Evolutionary conservation across 495 filamentous ascomycete species (phyloP).

Genomic region (Penicillium taxi): DNA sequence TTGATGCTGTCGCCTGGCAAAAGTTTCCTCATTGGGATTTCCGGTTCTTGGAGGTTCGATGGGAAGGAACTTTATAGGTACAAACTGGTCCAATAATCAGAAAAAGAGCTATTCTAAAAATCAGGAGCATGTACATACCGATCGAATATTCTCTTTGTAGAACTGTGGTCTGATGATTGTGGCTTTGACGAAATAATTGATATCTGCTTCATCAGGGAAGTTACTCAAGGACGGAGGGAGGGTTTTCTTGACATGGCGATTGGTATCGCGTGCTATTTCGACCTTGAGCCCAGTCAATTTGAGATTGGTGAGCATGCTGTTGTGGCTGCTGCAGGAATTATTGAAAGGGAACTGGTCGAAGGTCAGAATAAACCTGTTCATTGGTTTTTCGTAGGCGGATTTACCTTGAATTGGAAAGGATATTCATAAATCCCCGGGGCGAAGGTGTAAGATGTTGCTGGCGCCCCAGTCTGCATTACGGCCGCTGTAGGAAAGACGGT

Average conservation of each 20-base stretch:
- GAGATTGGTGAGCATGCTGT: conserved; percentile 50
- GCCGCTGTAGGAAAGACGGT: conserved; percentile 56
- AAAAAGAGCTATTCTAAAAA: background rate
- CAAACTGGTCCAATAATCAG: conserved; percentile 31
- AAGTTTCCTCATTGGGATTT: conserved; percentile 65
- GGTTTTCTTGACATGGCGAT: conserved; percentile 71
- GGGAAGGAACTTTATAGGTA: conserved; percentile 73
- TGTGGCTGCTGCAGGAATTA: conserved; percentile 64
- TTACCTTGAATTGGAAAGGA: conserved; percentile 80
- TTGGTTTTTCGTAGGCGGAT: background rate
- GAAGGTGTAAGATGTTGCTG: conserved; percentile 52
- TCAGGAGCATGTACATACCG: conserved; percentile 30
- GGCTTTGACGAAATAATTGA: conserved; percentile 87
- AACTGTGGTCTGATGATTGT: conserved; percentile 76
- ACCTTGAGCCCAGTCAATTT: conserved; percentile 48
- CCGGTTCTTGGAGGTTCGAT: conserved; percentile 78
- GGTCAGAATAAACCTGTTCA: conserved; percentile 1
- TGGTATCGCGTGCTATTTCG: conserved; percentile 48
- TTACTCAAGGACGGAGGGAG: conserved; percentile 81
- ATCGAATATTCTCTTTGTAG: conserved; percentile 77
- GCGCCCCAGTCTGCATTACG: conserved; percentile 37
- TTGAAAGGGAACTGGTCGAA: conserved; percentile 68
- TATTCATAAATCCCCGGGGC: conserved; percentile 76
- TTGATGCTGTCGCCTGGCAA: conserved; percentile 70
- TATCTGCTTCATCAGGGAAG: conserved; percentile 75